Base-by-base conservation (phyloP, 2,329 filamentous ascomycete species). In the Aureobasidium sp. region DNA sequence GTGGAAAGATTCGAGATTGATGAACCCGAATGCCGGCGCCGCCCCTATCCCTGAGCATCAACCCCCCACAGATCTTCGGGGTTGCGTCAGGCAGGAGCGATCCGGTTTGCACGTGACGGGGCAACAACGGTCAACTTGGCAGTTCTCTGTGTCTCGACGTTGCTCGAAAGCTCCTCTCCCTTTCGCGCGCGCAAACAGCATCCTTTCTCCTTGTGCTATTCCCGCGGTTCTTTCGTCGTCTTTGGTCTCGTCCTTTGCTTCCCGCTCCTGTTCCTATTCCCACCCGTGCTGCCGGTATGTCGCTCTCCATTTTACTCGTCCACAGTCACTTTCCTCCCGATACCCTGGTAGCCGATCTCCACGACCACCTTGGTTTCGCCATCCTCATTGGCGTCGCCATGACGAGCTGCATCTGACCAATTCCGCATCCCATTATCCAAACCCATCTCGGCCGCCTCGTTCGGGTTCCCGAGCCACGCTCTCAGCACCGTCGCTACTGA, bases 181-280 rank as follows among this genome's bases (percentile, higher is more conserved):
- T 60, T 49, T 60, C 57, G 57, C 57, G 57, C 52, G 52, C 57
- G 57, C 57, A 60, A 60, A 49, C 57, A 60, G 57, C 57, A 60
- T 60, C 57, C 50, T 50, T 60, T 60, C 31, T 33, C 45, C 57
- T 60, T 60, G 57, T 60, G 57, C 57, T 60, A 44, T 60, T 60
- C 33, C 45, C 57, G 57, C 57, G 57, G 57, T 60, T 60, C 45
- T 40, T 60, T 60, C 44, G 56, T 59, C 56, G 56, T 59, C 40
- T 60, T 60, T 49, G 42, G 57, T 60, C 57, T 60, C 57, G 57
- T 59, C 44, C 57, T 60, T 60, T 60, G 57, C 57, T 60, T 60
- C 35, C 57, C 57, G 33, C 40, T 60, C 15, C 44, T 50, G 44
- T 33, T 49, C 29, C 24, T 24, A 40, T 50, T 60, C 50, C 45